A percentile compares a stretch with the other conserved stretches of the same genome.
phyloP scores from a whole-genome alignment of 1,284 basidiomycete genomes.

The Schizophyllum amplum region DNA sequence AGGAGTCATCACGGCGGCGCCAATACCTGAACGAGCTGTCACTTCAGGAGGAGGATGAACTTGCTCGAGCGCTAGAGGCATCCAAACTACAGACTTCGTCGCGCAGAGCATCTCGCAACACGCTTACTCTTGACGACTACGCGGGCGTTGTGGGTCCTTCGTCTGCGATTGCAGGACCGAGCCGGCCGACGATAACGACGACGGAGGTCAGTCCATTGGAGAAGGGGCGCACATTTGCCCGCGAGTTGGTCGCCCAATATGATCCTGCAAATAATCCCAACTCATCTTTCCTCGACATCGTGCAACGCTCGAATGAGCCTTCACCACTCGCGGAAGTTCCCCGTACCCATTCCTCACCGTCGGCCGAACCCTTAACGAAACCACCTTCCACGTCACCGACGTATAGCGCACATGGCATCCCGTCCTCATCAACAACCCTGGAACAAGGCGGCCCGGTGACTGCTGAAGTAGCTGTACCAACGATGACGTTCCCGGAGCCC shows the following conservation, averaged over 20 bases:
- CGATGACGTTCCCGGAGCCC: neutral
- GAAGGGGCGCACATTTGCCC: neutral
- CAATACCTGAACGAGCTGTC: slow-evolving; percentile 21
- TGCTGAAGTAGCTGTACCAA: neutral
- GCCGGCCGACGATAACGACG: slow-evolving; percentile 2
- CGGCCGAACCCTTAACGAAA: neutral
- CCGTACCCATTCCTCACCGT: neutral
- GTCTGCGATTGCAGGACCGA: neutral
- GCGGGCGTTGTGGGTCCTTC: neutral
- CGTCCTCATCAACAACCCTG: neutral
- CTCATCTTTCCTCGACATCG: neutral
- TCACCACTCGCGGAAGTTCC: neutral
- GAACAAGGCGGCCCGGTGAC: too few relatives aligned
- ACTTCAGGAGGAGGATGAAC: slow-evolving; percentile 51
- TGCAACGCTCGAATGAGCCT: neutral
- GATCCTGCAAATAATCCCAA: neutral
- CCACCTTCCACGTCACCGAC: slow-evolving; percentile 2
- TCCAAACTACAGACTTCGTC: slow-evolving; percentile 32
- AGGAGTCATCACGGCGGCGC: slow-evolving; percentile 31
- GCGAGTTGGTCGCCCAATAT: neutral
- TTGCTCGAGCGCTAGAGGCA: slow-evolving; percentile 55
- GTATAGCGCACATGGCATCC: slow-evolving; percentile 2
- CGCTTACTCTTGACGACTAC: neutral
- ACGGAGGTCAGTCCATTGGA: neutral
- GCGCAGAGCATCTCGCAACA: neutral